Conservation (phyloP, 148 eudicot species). For the Heliamphora exappendiculata region DNA sequence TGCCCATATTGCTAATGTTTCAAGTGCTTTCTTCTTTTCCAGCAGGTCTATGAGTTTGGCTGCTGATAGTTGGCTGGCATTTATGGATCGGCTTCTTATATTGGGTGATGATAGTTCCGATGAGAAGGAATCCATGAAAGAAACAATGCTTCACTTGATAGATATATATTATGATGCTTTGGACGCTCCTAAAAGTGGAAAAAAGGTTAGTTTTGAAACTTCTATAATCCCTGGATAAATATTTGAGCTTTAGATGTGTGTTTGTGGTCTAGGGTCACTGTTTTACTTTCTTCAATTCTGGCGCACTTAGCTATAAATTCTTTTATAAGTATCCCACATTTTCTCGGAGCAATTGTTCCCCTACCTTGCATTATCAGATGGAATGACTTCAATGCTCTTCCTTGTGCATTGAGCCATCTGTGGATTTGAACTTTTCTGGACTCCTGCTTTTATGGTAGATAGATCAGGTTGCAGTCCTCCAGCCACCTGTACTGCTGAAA, state of each 20-base stretch:
- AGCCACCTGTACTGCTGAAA: neutral
- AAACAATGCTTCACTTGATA: conserved; percentile 32
- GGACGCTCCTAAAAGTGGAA: conserved; percentile 84
- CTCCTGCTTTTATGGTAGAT: neutral
- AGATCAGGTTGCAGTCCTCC: neutral
- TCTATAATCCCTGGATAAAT: neutral
- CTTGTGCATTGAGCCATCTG: neutral
- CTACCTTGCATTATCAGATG: neutral
- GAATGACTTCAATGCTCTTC: neutral
- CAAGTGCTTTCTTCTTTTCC: conserved; percentile 17
- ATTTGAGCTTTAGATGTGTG: neutral
- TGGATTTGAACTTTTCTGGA: neutral
- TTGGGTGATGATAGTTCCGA: conserved; percentile 24
- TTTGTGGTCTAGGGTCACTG: neutral
- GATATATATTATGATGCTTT: conserved; percentile 78
- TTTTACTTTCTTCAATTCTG: neutral
- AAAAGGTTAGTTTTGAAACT: conserved; percentile 38
- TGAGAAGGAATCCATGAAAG: conserved; percentile 28
- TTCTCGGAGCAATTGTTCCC: neutral
- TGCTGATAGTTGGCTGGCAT: conserved; percentile 63
- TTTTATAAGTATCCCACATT: neutral
- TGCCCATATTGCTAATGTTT: conserved; percentile 1
- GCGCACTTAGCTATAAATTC: neutral
- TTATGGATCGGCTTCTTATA: conserved; percentile 60
- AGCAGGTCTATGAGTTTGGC: conserved; percentile 50